A percentile compares a stretch with the other conserved stretches of the same genome.
Conservation (phyloP, 2,329 filamentous ascomycete genomes). For the Samsoniella hepiali region DNA sequence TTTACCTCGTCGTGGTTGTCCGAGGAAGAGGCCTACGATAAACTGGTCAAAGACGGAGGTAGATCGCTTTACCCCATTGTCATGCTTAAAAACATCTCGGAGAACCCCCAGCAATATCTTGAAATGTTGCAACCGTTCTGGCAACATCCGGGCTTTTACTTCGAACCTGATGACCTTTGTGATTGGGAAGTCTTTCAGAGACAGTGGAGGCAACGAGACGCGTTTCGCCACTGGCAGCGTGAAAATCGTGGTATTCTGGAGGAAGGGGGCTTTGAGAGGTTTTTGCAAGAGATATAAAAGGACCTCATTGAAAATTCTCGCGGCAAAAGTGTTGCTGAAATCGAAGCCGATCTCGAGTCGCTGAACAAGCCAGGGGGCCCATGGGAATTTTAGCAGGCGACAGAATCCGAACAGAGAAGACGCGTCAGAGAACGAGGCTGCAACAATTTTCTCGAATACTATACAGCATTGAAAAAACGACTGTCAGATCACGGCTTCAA, state of each 20-base stretch:
- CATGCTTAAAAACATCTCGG: background rate
- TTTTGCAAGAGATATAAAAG: too few relatives aligned
- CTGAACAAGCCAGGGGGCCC: background rate
- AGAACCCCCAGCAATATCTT: background rate
- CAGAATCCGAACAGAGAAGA: too few relatives aligned
- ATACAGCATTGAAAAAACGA: background rate
- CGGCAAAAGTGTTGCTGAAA: background rate
- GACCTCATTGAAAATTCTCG: too few relatives aligned
- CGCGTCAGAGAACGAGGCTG: background rate
- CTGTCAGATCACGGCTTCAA: background rate
- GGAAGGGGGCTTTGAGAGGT: background rate
- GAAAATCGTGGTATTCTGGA: background rate
- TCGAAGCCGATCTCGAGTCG: background rate
- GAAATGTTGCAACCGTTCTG: background rate
- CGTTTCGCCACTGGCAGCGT: background rate
- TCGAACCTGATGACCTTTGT: background rate
- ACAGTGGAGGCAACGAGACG: background rate
- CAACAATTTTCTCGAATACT: background rate
- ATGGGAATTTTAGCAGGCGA: too few relatives aligned
- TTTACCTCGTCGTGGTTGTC: too few relatives aligned
- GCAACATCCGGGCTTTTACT: background rate
- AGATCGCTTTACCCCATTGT: background rate
- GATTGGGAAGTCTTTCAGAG: background rate
- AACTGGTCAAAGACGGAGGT: background rate
- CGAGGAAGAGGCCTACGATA: background rate